Conservation (phyloP, 2,329 filamentous ascomycete genomes). For the Arthrobotrys pseudoclavata region DNA sequence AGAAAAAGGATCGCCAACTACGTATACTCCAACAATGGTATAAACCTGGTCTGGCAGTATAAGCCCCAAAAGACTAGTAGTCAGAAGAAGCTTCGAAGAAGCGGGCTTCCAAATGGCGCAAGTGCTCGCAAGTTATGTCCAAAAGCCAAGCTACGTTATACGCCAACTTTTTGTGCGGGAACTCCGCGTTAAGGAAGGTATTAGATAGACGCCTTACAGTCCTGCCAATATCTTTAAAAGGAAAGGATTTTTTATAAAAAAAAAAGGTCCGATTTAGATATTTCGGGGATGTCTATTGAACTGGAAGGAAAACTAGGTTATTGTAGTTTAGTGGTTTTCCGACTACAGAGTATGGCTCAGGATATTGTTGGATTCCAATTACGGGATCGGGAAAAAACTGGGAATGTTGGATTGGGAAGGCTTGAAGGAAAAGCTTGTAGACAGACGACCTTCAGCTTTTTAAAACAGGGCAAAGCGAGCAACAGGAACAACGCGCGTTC, state of each 20-base stretch:
- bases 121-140: constrained; percentile 4
- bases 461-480: neutral
- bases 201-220: constrained; percentile 7
- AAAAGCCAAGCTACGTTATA: neutral
- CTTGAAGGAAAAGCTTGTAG: constrained; percentile 1
- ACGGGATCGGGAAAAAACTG: constrained; percentile 4
- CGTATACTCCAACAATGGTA: neutral
- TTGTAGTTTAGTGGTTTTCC: neutral
- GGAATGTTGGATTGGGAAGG: constrained; percentile 19
- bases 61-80: neutral
- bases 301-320: neutral
- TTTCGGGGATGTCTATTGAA: constrained; percentile 5
- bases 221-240: neutral
- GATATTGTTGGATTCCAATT: constrained; percentile 18
- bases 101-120: constrained; percentile 20
- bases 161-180: neutral
- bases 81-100: neutral
- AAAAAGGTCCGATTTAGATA: neutral
- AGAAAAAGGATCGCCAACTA: neutral
- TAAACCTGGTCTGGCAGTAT: no score
- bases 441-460: neutral
- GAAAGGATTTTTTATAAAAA: no score
- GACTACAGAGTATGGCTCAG: neutral
- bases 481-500: neutral
- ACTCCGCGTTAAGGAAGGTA: constrained; percentile 32